phyloP scores from a whole-genome alignment of 345 rosid species.

The Garcia nutans region DNA sequence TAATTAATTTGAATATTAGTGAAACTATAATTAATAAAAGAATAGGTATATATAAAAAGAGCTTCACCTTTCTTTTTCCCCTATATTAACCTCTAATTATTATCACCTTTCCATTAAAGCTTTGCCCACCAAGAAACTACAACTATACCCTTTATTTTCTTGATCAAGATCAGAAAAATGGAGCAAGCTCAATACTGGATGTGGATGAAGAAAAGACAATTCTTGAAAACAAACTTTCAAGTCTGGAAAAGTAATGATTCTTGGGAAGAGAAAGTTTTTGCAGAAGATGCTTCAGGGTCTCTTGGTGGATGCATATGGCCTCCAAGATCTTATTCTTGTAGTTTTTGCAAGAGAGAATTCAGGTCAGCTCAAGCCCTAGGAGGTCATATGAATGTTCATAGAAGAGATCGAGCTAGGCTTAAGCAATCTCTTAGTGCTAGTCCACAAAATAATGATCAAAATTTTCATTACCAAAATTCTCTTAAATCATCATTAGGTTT shows the following conservation, averaged over 20 bases:
- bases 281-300: constrained; percentile 58
- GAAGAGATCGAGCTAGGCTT: constrained; percentile 88
- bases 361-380: constrained; percentile 92
- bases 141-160: neutral
- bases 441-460: constrained; percentile 4
- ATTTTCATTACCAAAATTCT: constrained; percentile 12
- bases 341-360: constrained; percentile 81
- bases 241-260: constrained; percentile 28
- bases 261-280: constrained; percentile 91
- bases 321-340: constrained; percentile 87
- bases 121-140: neutral
- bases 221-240: constrained; percentile 20
- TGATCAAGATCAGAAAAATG: constrained; percentile 19
- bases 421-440: constrained; percentile 40
- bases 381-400: constrained; percentile 93
- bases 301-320: constrained; percentile 73
- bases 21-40: too few species aligned
- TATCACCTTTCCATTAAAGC: neutral
- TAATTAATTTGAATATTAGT: neutral
- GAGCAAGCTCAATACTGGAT: constrained; percentile 44
- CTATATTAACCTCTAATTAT: neutral
- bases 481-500: neutral
- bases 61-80: constrained; percentile 12
- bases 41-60: neutral
- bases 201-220: constrained; percentile 36